Evolutionary conservation across 768 basidiomycete species (phyloP), one percentile per base, ranked within the genome.

Genomic region (Exidia glandulosa): DNA sequence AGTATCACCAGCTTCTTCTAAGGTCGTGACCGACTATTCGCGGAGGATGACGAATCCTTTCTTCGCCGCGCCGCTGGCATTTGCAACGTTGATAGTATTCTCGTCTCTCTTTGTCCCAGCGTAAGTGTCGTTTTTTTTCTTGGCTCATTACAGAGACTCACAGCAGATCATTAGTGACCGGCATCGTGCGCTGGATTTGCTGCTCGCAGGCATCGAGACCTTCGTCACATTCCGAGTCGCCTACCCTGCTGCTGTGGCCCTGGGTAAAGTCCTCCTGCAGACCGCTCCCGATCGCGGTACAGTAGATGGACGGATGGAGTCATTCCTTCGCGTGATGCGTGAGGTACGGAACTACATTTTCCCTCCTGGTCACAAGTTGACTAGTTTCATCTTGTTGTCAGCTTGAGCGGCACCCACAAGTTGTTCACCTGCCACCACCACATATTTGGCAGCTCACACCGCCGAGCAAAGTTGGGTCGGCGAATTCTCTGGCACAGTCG

Each of bases 381-480:
- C 56, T 60, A 52, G 36, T 36, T 23, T 55, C 33, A 16, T 57
- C 19, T 16, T 56, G 6, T 27, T 33, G 25, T 10, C 63, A 91
- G 88, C 80, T 94, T 62, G 90, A 94, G 68, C 79, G 86, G 2
- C 91, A 95, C 63, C 88, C 90, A 0, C 80, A 88, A 62, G 87
- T 96, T 29, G 68, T 88, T 0, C 88, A 91, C 67, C 79, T 95
- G 12, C 86, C 88, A 1, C 84, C 88, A 12, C 91, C 90, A 1
- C 90, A 92, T 63, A 84, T 94, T 59, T 94, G 90, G 90, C 90
- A 94, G 66, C 81, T 94, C 47, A 79, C 82, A 0, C 83, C 85
- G 0, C 66, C 73, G 23, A 66, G 45, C 61, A 5, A 58, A 55
- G 13, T 56, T 57, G 13, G 56, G 56, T n/a, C 57, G 54, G 25